These are phyloP conservation scores for Suaeda aralocaspica DNA, from an alignment of 148 eudicot genomes.

Conservation along the genomic window DNA sequence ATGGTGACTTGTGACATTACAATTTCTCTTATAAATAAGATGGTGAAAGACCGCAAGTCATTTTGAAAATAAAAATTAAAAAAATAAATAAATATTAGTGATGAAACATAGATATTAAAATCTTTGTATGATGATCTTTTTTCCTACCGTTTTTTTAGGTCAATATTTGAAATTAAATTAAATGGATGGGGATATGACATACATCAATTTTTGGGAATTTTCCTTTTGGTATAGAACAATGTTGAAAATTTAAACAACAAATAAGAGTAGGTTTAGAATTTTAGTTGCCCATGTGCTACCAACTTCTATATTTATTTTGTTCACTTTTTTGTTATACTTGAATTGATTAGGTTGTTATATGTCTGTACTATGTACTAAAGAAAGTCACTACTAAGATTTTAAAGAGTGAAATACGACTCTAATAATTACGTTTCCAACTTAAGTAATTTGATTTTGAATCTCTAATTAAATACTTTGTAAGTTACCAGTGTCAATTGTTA, in stretches of 20 bases:
- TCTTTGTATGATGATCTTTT: constrained; percentile 14
- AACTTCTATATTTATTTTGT: background rate
- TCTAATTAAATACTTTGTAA: too few relatives aligned
- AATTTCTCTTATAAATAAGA: background rate
- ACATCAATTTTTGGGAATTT: background rate
- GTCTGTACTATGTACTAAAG: too few relatives aligned
- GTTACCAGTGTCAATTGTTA: too few relatives aligned
- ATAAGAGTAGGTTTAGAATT: background rate
- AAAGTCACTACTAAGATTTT: too few relatives aligned
- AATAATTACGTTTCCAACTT: too few relatives aligned
- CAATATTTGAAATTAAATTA: constrained; percentile 1
- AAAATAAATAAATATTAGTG: background rate
- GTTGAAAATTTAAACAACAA: background rate
- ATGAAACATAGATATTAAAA: constrained; percentile 9
- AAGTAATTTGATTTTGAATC: too few relatives aligned
- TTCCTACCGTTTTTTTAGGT: constrained; percentile 16
- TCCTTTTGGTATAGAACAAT: background rate
- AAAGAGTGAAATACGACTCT: too few relatives aligned
- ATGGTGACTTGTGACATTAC: constrained; percentile 33
- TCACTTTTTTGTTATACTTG: too few relatives aligned
- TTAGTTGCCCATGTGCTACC: constrained; percentile 1
- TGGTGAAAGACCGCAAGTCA: too few relatives aligned
- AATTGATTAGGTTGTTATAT: background rate
- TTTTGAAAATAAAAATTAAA: too few relatives aligned
- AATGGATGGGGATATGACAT: constrained; percentile 14